Percentiles rank a stretch among this genome's conserved stretches.
phyloP scores from a whole-genome alignment of 306 rosid species.

The Casuarina cunninghamiana region DNA sequence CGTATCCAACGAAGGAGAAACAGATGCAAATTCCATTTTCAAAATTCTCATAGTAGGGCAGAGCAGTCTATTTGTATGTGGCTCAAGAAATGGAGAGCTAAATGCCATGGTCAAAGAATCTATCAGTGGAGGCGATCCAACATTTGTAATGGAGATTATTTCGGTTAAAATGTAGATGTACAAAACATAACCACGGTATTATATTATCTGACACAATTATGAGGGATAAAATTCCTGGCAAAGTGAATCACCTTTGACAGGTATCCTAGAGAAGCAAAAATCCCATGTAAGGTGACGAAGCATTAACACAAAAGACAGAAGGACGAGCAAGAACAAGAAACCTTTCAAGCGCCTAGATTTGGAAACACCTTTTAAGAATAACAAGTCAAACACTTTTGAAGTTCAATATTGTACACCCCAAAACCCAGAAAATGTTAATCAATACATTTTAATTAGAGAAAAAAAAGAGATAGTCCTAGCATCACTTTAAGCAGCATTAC shows the following conservation, averaged over 20 bases:
- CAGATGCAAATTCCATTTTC: not conserved
- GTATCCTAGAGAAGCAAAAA: not conserved
- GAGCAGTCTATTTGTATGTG: not conserved
- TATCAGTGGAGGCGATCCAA: not conserved
- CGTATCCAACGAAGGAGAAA: not conserved
- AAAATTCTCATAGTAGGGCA: not conserved
- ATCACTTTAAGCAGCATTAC: slow-evolving; percentile 20
- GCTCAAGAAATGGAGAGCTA: not conserved
- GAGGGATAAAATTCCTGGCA: not conserved
- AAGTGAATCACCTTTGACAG: not conserved
- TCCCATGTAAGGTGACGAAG: no score
- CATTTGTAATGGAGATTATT: not conserved
- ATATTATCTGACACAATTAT: not conserved
- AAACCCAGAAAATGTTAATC: not conserved
- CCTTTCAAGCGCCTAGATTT: not conserved
- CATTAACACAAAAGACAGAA: not conserved
- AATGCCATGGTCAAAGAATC: not conserved
- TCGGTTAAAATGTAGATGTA: not conserved
- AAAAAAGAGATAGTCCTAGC: not conserved
- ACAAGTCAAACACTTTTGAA: not conserved
- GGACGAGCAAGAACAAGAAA: not conserved
- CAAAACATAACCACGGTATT: not conserved
- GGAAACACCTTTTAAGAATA: not conserved
- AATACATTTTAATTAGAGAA: not conserved
- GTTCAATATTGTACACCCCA: not conserved